Evolutionary conservation across 2,329 filamentous ascomycete genomes (phyloP).

Genomic region (Rutstroemia sydowiana): DNA sequence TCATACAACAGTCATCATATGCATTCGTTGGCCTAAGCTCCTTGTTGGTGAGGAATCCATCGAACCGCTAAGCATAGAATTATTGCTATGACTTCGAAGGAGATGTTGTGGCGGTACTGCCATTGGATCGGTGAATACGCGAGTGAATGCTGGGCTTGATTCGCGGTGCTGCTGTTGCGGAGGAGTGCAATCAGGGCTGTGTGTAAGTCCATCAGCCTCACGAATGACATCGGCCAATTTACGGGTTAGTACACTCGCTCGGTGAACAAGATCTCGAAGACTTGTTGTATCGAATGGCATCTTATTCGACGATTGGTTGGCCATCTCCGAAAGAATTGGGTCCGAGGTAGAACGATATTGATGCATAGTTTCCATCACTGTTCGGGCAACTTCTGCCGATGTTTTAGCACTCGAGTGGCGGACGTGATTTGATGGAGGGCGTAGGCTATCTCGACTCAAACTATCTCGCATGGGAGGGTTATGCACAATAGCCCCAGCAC

Average conservation of each 20-base stretch:
- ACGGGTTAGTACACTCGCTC: slow-evolving; percentile 53
- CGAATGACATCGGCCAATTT: slow-evolving; percentile 53
- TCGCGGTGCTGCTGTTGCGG: no score
- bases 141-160: slow-evolving; percentile 60
- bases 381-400: slow-evolving; percentile 45
- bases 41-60: slow-evolving; percentile 46
- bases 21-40: slow-evolving; percentile 46
- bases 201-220: slow-evolving; percentile 48
- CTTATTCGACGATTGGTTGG: slow-evolving; percentile 35
- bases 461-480: no score
- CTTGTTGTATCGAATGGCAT: slow-evolving; percentile 64
- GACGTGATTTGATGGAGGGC: slow-evolving; percentile 17
- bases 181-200: slow-evolving; percentile 45
- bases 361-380: slow-evolving; percentile 59
- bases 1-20: slow-evolving; percentile 55
- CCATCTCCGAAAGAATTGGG: slow-evolving; percentile 26
- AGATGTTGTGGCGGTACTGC: slow-evolving; percentile 45
- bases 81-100: slow-evolving; percentile 47
- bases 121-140: slow-evolving; percentile 56
- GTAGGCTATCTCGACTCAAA: slow-evolving; percentile 33
- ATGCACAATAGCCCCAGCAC: slow-evolving; percentile 22
- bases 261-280: slow-evolving; percentile 57
- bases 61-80: slow-evolving; percentile 44
- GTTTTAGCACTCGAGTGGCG: slow-evolving; percentile 26
- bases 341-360: slow-evolving; percentile 41